phyloP scores from a whole-genome alignment of 176 grass and related monocot species.

The Typha latifolia region DNA sequence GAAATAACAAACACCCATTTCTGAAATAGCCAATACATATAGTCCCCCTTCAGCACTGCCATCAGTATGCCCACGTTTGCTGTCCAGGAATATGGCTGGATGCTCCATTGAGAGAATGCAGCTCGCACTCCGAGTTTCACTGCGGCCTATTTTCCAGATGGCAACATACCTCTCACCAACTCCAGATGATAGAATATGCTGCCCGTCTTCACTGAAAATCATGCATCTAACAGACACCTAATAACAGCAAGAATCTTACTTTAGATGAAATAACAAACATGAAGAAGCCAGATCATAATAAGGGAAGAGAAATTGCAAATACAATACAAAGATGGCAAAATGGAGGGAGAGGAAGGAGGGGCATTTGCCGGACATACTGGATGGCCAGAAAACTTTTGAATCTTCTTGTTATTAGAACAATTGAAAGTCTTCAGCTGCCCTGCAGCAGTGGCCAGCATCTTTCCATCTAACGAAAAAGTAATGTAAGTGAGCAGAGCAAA shows the following conservation, averaged over 20 bases:
- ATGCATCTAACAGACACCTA: constrained; percentile 81
- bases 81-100: constrained; percentile 70
- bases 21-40: constrained; percentile 70
- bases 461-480: constrained; percentile 55
- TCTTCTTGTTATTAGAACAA: constrained; percentile 74
- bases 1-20: constrained; percentile 78
- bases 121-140: constrained; percentile 47
- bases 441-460: constrained; percentile 75
- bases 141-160: constrained; percentile 63
- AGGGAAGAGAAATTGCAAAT: constrained; percentile 4
- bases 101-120: constrained; percentile 84
- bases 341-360: background rate
- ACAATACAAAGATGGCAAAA: background rate
- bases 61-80: constrained; percentile 32
- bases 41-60: constrained; percentile 24
- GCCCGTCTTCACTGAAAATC: constrained; percentile 59
- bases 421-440: constrained; percentile 76
- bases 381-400: constrained; percentile 89
- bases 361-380: constrained; percentile 36
- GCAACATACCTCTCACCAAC: constrained; percentile 79
- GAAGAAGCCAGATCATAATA: background rate
- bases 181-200: constrained; percentile 79
- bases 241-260: constrained; percentile 8
- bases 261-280: background rate
- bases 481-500: constrained; percentile 10